Evolutionary conservation across 1,284 basidiomycete species (phyloP), one percentile per base, ranked within the genome.

Genomic region (Laetiporus sulphureus): DNA sequence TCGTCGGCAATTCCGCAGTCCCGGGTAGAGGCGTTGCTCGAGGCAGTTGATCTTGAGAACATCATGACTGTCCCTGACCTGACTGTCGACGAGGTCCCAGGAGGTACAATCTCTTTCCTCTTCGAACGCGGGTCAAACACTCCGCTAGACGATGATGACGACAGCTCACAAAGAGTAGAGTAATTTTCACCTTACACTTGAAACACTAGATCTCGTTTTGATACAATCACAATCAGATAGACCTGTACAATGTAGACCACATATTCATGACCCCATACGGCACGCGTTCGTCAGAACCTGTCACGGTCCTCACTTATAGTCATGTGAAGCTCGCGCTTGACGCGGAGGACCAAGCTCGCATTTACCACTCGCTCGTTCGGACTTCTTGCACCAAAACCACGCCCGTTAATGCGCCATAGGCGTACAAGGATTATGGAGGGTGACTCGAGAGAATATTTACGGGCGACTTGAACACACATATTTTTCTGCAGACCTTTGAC

Each of bases 81-180:
- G 16, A 58, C 60, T 2, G 61, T 71, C 13, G 60, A 61, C 22
- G 69, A 75, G 42, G 64, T 83, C 22, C 75, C 79, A 1, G 80
- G 79, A 4, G 84, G 84, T 1, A 76, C 77, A 1, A 58, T 88
- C 13, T 81, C 79, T 7, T 88, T 83, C 53, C 52, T 88, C 7
- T 88, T 88, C 49, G 80, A 85, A 56, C 80, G 69, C 52, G 68
- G 64, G 18, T 68, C 68, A 6, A 52, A 55, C n/a, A 13, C 36
- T 8, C 15, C 24, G 13, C 13, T 42, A 8, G 40, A 34, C 20
- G 44, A 41, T 8, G 36, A 34, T 3, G 44, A 29, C 10, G 36
- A 41, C 15, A 32, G 10, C 16, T 7, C 16, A 8, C 25, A 27
- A 8, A 27, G 25, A 27, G 25, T 27, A 27, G 7, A 7, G 25